Conservation (phyloP, 495 filamentous ascomycete genomes). For the Viridothelium virens region DNA sequence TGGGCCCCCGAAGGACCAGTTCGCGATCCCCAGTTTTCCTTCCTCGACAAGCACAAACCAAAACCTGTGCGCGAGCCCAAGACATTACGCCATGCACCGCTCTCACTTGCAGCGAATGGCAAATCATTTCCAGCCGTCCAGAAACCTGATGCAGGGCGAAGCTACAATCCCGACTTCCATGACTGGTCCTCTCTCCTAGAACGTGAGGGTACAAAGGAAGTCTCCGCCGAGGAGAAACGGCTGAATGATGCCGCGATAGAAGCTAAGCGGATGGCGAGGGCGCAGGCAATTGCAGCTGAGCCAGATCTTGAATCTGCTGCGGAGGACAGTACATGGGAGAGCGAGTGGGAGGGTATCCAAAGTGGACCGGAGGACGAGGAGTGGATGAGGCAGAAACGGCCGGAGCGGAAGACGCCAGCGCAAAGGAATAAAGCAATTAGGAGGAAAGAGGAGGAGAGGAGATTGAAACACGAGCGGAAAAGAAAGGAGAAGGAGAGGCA, state of each 20-base stretch:
- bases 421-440: conserved; percentile 82
- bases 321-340: conserved; percentile 84
- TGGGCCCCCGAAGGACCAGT: conserved; percentile 56
- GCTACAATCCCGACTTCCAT: conserved; percentile 81
- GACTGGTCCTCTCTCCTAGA: conserved; percentile 73
- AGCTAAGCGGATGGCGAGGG: conserved; percentile 40
- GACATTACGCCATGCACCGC: conserved; percentile 66
- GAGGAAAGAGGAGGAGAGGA: conserved; percentile 75
- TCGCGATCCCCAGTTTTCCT: conserved; percentile 39
- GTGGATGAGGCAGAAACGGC: conserved; percentile 59
- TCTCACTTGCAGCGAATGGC: conserved; percentile 71
- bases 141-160: conserved; percentile 69
- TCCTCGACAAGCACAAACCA: conserved; percentile 29
- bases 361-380: conserved; percentile 45
- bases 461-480: conserved; percentile 59
- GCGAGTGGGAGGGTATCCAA: conserved; percentile 46
- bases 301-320: conserved; percentile 55
- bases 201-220: conserved; percentile 65
- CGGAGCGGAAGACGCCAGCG: conserved; percentile 72
- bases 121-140: conserved; percentile 69
- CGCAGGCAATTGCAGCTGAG: conserved; percentile 33
- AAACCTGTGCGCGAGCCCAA: conserved; percentile 62
- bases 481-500: conserved; percentile 65
- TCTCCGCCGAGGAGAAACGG: conserved; percentile 72
- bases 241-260: conserved; percentile 60